Evolutionary conservation across 2,329 filamentous ascomycete genomes (phyloP), one percentile per base, ranked within the genome.

Genomic region (Mariannaea sp.): DNA sequence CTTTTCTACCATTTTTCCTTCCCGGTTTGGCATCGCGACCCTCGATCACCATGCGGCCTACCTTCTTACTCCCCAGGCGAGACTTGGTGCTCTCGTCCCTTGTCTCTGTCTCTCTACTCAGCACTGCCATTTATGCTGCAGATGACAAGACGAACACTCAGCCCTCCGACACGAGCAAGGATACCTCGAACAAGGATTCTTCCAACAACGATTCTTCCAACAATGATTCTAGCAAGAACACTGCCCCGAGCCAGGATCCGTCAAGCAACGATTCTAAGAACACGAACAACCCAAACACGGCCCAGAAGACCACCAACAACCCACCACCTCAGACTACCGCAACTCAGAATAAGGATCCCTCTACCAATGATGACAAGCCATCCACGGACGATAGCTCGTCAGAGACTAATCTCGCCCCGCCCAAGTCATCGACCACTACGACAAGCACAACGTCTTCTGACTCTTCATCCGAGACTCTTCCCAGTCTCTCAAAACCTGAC

Each of bases 81-180:
- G 60, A 60, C 53, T 55, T 67, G 39, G 47, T 70, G 54, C 51
- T 72, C 47, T 60, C 68, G 22, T 59, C 62, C 16, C 36, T 71
- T 14, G 55, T 59, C 16, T 61, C 67, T 6, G 33, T 68, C 30
- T 61, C 68, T 13, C 43, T 73, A 8, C 65, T 72, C 30, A 62
- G 68, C 39, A 53, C 62, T 14, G 57, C 71, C 10, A 67, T 52
- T n/a, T 58, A 68, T 49, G 73, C 73, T n/a, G 38, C 71, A 73
- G 55, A 64, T 38, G 58, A 60, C 29, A 57, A 56, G 46, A 57
- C 57, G 46, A 16, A 54, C 17, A 26, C 65, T 14, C 54, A 55
- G 12, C 38, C 59, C 3, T 43, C 46, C 19, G 38, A 33, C 30
- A 36, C 55, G 7, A 32, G 43, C 10, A 36, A 51, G 10, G 36